Percentiles rank a stretch among this genome's conserved stretches.
These are phyloP conservation scores for Gossypium ekmanianum DNA, from an alignment of 345 rosid genomes.

Conservation along the genomic window DNA sequence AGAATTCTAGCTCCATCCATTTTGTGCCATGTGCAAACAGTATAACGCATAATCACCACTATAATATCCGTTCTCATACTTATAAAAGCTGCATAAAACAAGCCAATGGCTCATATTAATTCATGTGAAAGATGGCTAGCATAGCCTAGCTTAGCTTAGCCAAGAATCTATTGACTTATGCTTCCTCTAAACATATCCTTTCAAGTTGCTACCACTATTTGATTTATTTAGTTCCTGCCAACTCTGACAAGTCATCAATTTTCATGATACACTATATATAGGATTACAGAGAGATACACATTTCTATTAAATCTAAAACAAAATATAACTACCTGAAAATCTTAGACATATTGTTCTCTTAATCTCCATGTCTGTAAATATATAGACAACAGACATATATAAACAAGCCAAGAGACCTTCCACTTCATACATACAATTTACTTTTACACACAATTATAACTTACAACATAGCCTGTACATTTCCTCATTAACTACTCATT, in stretches of 20 bases:
- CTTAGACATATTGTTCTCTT: too few relatives aligned
- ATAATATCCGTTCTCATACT: background rate
- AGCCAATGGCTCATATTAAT: background rate
- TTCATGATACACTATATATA: background rate
- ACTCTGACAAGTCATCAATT: background rate
- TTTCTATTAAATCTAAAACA: slow-evolving; percentile 15
- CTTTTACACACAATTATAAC: background rate
- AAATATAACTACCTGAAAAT: background rate
- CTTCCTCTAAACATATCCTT: background rate
- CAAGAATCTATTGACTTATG: too few relatives aligned
- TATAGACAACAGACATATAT: too few relatives aligned
- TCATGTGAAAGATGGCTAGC: background rate
- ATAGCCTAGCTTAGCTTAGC: too few relatives aligned
- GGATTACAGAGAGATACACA: background rate
- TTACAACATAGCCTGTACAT: slow-evolving; percentile 15
- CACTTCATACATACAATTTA: too few relatives aligned
- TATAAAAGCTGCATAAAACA: background rate
- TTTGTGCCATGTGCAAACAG: background rate
- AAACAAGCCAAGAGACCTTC: too few relatives aligned
- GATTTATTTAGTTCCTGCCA: background rate
- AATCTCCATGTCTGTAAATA: too few relatives aligned
- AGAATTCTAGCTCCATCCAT: background rate
- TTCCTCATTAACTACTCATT: slow-evolving; percentile 27
- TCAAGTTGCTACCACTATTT: background rate
- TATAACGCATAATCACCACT: background rate